Conservation (phyloP, 176 grass and related monocot species). For the Microstegium vimineum region DNA sequence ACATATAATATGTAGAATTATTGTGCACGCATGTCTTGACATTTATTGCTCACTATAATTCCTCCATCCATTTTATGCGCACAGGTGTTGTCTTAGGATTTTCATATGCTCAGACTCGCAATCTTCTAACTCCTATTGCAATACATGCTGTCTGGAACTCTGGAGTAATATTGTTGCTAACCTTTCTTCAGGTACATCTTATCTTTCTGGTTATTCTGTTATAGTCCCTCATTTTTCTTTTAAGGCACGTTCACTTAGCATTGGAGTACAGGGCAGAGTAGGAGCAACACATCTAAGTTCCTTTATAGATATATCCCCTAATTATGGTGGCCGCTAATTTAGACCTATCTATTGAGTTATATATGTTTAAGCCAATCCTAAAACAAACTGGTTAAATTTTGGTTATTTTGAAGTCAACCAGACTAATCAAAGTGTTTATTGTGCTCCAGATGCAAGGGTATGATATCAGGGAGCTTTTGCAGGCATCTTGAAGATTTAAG, state of each 20-base stretch:
- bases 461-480: slow-evolving; percentile 74
- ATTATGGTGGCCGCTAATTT: too few relatives aligned
- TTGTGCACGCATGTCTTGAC: neutral
- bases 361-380: neutral
- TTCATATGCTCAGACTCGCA: slow-evolving; percentile 88
- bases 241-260: neutral
- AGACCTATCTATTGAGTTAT: neutral
- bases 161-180: slow-evolving; percentile 88
- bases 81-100: slow-evolving; percentile 80
- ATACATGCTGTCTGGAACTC: slow-evolving; percentile 92
- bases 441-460: slow-evolving; percentile 76
- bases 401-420: neutral
- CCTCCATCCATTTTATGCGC: neutral
- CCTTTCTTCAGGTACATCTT: slow-evolving; percentile 75
- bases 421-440: slow-evolving; percentile 23
- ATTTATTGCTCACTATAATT: neutral
- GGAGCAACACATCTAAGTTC: neutral
- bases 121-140: slow-evolving; percentile 83
- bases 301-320: too few relatives aligned
- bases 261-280: neutral
- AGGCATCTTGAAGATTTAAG: slow-evolving; percentile 54
- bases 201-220: neutral
- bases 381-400: neutral
- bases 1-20: neutral
- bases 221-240: neutral